Conservation (phyloP, 345 rosid species). For the Eucalyptus sp. region DNA sequence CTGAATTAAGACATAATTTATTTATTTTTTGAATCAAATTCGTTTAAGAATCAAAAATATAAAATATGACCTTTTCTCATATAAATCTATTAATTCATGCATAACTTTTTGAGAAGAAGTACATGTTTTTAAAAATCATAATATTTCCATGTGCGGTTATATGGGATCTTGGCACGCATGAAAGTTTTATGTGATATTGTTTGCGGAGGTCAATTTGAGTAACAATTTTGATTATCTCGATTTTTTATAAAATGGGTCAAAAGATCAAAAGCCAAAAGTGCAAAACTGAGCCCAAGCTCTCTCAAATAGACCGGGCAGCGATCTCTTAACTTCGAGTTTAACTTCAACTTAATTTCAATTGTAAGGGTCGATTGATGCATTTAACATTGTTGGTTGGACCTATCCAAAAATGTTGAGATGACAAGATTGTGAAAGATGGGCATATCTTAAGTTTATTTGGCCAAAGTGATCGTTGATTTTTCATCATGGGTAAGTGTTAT, state of each 20-base stretch:
- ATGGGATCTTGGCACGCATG: fast-evolving
- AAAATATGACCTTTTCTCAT: too few species aligned
- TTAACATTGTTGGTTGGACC: background rate
- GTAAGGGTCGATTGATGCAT: background rate
- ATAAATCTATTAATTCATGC: background rate
- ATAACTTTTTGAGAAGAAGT: background rate
- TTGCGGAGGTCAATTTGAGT: background rate
- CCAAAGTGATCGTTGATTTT: background rate
- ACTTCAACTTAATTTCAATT: background rate
- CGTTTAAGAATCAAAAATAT: too few species aligned
- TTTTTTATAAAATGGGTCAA: background rate
- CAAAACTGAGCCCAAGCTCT: fast-evolving
- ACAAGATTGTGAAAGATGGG: background rate
- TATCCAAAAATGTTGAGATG: background rate
- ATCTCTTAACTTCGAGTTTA: background rate
- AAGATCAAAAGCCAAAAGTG: background rate
- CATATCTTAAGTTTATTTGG: background rate
- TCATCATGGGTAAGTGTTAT: background rate
- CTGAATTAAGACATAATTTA: too few species aligned
- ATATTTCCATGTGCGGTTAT: background rate
- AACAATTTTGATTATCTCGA: background rate
- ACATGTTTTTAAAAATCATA: background rate
- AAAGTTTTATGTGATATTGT: background rate
- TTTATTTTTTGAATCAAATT: too few species aligned
- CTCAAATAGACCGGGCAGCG: fast-evolving